phyloP scores from a whole-genome alignment of 805 yeast genomes.

The Candida methanosorbosa region DNA sequence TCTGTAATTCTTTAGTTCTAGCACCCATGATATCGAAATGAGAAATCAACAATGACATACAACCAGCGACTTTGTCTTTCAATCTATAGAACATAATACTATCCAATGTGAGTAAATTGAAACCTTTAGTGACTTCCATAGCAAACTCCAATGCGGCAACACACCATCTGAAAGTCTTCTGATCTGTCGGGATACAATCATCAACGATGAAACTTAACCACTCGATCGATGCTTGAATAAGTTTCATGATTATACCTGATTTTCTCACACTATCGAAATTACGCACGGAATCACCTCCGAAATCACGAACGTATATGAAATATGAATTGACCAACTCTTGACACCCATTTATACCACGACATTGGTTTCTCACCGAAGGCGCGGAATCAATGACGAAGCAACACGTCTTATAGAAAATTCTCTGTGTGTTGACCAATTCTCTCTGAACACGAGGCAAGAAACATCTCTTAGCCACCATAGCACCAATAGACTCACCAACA shows the following conservation, averaged over 20 bases:
- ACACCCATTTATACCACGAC: constrained; percentile 49
- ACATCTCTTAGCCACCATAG: constrained; percentile 55
- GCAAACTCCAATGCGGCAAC: constrained; percentile 93
- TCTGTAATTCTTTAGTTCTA: constrained; percentile 65
- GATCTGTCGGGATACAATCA: constrained; percentile 89
- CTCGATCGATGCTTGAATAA: constrained; percentile 70
- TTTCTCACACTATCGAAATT: constrained; percentile 57
- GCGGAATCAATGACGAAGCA: constrained; percentile 56
- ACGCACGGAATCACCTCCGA: constrained; percentile 63
- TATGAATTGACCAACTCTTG: constrained; percentile 71
- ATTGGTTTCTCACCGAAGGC: constrained; percentile 41
- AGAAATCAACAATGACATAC: constrained; percentile 87
- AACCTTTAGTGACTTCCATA: constrained; percentile 87
- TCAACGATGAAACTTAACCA: constrained; percentile 94
- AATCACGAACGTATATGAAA: constrained; percentile 73
- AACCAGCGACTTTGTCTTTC: constrained; percentile 81
- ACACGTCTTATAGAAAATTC: constrained; percentile 59
- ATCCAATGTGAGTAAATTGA: constrained; percentile 72
- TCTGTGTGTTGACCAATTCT: constrained; percentile 59
- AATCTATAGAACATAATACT: constrained; percentile 67
- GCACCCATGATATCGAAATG: constrained; percentile 99
- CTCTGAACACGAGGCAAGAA: constrained; percentile 66
- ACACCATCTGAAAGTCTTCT: constrained; percentile 91
- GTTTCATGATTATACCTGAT: constrained; percentile 57
- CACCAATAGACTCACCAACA: constrained; percentile 44